Evolutionary conservation across 2,329 filamentous ascomycete species (phyloP), one percentile per base, ranked within the genome.

Genomic region (Fusarium odoratissimum): DNA sequence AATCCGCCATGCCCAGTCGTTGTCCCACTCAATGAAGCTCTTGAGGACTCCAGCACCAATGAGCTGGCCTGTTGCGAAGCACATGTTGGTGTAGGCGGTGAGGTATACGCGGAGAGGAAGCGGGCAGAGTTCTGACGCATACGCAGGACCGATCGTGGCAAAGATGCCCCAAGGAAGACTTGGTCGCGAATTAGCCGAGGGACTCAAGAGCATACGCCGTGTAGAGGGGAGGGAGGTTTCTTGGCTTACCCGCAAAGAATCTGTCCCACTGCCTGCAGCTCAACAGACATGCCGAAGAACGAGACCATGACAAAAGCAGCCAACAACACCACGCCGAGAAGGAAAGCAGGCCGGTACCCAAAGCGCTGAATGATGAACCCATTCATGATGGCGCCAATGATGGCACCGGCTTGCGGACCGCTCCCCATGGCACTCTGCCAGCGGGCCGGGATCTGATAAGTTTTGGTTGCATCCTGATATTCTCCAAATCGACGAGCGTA

Each of bases 151-250:
- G 46, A 49, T 49, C 46, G 46, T 49, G 46, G 46, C 46, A 9
- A 49, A 49, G 46, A 49, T 49, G 0, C 30, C 46, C 46, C 30
- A 49, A 5, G 46, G 46, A 5, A 49, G 46, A 2, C 46, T 49
- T 30, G 19, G 1, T 48, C 0, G 9, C 2, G 6, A 30, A n/a
- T 48, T n/a, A 30, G 45, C 7, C 8, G 3, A 30, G 1, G 2
- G 10, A 1, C 2, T 5, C 8, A 8, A 46, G 19, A 44, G 5
- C 6, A 25, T 17, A 25, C 23, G n/a, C 23, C n/a, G 40, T 14
- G 5, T 16, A 19, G 23, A 2, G 12, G 8, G 44, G 44, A 21
- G 30, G 30, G 44, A 30, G 3, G 13, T 17, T 48, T 28, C 0
- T 12, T 0, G 3, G n/a, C 30, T 49, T 49, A 49, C 46, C 46